Conservation (phyloP, 2,329 filamentous ascomycete genomes). For the Pyricularia grisea region DNA sequence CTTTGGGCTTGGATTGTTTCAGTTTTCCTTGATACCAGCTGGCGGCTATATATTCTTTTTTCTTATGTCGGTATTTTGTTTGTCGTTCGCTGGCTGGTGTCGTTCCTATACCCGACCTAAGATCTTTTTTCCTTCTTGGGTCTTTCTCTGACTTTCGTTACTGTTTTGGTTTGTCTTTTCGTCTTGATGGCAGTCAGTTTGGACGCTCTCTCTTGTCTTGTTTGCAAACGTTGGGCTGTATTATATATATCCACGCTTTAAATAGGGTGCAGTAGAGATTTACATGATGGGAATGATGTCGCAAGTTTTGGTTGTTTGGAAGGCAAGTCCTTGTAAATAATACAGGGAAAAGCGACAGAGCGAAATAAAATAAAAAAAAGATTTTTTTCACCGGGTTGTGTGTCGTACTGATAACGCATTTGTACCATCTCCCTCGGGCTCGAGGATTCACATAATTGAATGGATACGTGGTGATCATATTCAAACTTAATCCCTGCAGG, state of each 20-base stretch:
- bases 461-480: neutral
- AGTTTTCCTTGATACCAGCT: neutral
- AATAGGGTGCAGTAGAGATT: neutral
- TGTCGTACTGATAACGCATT: neutral
- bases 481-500: neutral
- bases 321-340: neutral
- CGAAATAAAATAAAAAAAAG: neutral
- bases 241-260: neutral
- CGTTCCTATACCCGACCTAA: neutral
- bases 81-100: neutral
- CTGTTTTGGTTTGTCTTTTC: neutral
- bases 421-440: neutral
- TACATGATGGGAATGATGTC: neutral
- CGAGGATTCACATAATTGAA: neutral
- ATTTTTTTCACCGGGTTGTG: neutral
- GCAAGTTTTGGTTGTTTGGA: neutral
- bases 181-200: neutral
- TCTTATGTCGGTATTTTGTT: neutral
- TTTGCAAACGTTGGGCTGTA: neutral
- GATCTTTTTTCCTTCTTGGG: neutral
- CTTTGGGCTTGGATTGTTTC: constrained; percentile 8
- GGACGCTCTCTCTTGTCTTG: neutral
- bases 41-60: neutral
- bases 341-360: neutral
- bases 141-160: neutral